Conservation (phyloP, 805 yeast genomes). For the Komagataella kurtzmanii region DNA sequence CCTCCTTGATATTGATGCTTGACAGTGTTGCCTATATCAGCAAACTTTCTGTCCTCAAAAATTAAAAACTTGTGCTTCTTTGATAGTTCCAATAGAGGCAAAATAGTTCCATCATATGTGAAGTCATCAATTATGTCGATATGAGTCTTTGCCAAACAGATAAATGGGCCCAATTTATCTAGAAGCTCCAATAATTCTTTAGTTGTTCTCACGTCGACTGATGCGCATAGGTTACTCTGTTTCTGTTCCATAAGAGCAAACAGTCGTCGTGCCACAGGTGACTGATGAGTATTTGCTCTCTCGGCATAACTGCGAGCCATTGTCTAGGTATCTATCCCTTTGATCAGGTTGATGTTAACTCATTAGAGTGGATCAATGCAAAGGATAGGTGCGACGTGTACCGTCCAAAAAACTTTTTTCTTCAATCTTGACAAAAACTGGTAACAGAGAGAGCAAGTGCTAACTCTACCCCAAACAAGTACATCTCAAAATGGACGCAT, state of each 20-base stretch:
- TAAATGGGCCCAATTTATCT: constrained; percentile 80
- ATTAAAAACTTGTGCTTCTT: constrained; percentile 78
- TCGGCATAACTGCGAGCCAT: constrained; percentile 33
- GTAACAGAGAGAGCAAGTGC: neutral
- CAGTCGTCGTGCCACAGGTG: constrained; percentile 70
- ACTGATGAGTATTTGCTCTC: constrained; percentile 59
- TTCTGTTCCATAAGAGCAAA: constrained; percentile 65
- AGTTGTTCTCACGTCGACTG: constrained; percentile 80
- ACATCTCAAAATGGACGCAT: constrained; percentile 63
- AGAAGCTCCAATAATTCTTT: constrained; percentile 56
- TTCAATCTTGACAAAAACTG: neutral
- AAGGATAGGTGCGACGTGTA: neutral
- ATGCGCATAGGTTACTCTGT: constrained; percentile 85
- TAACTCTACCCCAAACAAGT: neutral
- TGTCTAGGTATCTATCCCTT: neutral
- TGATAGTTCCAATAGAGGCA: constrained; percentile 61
- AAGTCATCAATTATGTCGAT: constrained; percentile 89
- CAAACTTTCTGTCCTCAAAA: constrained; percentile 95
- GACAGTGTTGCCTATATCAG: constrained; percentile 97
- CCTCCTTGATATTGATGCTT: constrained; percentile 90
- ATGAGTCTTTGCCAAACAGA: constrained; percentile 89
- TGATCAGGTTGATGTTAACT: neutral
- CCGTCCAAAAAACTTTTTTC: neutral
- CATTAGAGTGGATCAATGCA: neutral
- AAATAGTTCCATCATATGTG: constrained; percentile 63